Base-by-base conservation (phyloP, 805 yeast species). In the Suhomyces sp. region DNA sequence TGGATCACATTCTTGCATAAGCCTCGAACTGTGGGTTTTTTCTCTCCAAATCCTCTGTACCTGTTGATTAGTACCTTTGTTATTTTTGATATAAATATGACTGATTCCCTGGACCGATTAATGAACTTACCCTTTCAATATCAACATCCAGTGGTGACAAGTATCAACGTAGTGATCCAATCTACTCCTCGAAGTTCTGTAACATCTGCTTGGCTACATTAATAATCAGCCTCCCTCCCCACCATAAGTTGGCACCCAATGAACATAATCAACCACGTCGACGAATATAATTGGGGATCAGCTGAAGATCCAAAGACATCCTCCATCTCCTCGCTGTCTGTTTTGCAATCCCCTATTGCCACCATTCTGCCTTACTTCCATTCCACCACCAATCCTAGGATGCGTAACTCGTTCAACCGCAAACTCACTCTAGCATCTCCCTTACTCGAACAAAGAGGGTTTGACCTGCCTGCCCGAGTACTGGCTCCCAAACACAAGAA, bases 351-450 rank as follows among this genome's bases (percentile, higher is more conserved):
- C 12, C 33, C 33, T 25, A 30, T 30, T 15, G 9, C 19, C 20
- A 30, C 21, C 2, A 18, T 12, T 11, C n/a, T n/a, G n/a, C n/a
- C n/a, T n/a, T n/a, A n/a, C n/a, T n/a, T n/a, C n/a, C 14, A 19
- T 14, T 19, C 33, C 10, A 21, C 17, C 10, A 8, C 29, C 3
- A 31, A 25, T 18, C 29, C 35, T 13, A 9, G 37, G 18, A 27
- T 37, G 37, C 36, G 36, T 16, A 28, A 37, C 28, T 28, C 40
- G 3, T 20, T 33, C 12, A 34, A 34, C 13, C 36, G 43, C 33
- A 38, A 46, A 25, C 29, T 48, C 19, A 39, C 54, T 4, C 41
- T 55, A 23, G 50, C 56, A 15, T 51, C 56, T 14, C 60, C 60
- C n/a, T 43, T 55, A 27, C 33, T 47, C 24, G 55, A 46, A 18